Percentiles rank a stretch among this genome's conserved stretches.
These are phyloP conservation scores for Plicaturopsis crispa DNA, from an alignment of 768 basidiomycete species.

Conservation along the genomic window DNA sequence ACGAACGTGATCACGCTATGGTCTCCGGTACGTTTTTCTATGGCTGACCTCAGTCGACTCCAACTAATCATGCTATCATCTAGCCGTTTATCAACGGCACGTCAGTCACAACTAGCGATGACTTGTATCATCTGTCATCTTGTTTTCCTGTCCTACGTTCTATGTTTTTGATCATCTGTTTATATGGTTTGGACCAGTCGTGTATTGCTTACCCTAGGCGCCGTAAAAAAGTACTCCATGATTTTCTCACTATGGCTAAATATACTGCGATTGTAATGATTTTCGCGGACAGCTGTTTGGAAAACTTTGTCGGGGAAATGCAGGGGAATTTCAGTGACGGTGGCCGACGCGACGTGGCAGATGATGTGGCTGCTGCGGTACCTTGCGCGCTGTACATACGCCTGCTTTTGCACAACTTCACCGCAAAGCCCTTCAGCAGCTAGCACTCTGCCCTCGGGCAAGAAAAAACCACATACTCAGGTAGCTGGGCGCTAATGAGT, in stretches of 20 bases:
- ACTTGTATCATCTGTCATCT: background rate
- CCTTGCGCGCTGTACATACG: too few relatives aligned
- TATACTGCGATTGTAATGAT: too few relatives aligned
- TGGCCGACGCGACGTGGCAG: too few relatives aligned
- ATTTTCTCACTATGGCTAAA: background rate
- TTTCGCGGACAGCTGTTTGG: too few relatives aligned
- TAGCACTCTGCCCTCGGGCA: too few relatives aligned
- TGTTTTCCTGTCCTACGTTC: background rate
- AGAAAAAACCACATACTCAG: too few relatives aligned
- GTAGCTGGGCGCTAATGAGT: constrained; percentile 58
- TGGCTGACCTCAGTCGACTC: background rate
- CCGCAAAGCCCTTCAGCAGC: too few relatives aligned
- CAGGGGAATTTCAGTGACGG: too few relatives aligned
- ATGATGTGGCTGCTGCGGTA: too few relatives aligned
- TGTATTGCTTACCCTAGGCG: background rate
- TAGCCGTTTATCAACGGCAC: constrained; percentile 44
- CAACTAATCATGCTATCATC: constrained; percentile 1
- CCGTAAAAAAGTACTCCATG: background rate
- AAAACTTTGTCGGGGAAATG: too few relatives aligned
- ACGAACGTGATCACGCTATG: constrained; percentile 89
- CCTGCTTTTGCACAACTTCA: too few relatives aligned
- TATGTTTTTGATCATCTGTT: background rate
- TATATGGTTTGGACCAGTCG: too few relatives aligned
- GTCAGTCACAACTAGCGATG: constrained; percentile 13
- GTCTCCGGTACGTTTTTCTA: constrained; percentile 53